These are phyloP conservation scores for Acarospora socialis DNA, from an alignment of 2,329 filamentous ascomycete species.

Conservation along the genomic window DNA sequence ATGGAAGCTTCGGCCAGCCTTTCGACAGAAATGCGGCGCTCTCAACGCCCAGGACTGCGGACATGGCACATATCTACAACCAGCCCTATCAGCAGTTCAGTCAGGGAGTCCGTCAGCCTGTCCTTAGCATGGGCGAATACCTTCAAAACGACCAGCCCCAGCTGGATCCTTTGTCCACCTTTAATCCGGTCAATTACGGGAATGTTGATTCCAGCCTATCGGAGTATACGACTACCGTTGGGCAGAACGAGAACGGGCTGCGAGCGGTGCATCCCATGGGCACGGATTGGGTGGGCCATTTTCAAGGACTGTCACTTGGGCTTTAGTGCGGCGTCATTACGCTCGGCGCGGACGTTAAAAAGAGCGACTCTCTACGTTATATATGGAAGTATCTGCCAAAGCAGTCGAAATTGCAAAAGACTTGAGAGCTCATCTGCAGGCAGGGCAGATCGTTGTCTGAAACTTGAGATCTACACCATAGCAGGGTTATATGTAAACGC, in stretches of 20 bases:
- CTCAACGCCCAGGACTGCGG: conserved; percentile 12
- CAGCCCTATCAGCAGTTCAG: conserved; percentile 26
- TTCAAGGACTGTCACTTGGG: conserved; percentile 61
- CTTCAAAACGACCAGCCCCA: conserved; percentile 15
- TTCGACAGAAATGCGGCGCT: conserved; percentile 6
- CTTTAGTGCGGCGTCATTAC: conserved; percentile 24
- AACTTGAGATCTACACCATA: too few species aligned
- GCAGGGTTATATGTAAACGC: too few species aligned
- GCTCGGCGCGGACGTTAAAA: background rate
- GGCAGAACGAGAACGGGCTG: conserved; percentile 22
- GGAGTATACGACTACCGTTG: conserved; percentile 19
- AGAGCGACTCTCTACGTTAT: too few species aligned
- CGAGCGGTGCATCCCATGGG: conserved; percentile 22
- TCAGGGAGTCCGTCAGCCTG: conserved; percentile 21
- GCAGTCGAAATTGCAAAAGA: too few species aligned
- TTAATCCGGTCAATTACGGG: conserved; percentile 21
- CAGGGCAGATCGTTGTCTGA: too few species aligned
- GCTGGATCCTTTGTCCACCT: conserved; percentile 25
- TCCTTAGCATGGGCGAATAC: conserved; percentile 20
- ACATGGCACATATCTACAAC: conserved; percentile 22
- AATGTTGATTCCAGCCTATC: conserved; percentile 24
- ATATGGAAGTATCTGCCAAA: too few species aligned
- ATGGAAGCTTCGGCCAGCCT: conserved; percentile 5
- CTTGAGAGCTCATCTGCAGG: too few species aligned
- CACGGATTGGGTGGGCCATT: conserved; percentile 47